Percentiles rank a stretch among this genome's conserved stretches.
Conservation (phyloP, 1,139 yeast genomes). For the Lipomyces yarrowii region DNA sequence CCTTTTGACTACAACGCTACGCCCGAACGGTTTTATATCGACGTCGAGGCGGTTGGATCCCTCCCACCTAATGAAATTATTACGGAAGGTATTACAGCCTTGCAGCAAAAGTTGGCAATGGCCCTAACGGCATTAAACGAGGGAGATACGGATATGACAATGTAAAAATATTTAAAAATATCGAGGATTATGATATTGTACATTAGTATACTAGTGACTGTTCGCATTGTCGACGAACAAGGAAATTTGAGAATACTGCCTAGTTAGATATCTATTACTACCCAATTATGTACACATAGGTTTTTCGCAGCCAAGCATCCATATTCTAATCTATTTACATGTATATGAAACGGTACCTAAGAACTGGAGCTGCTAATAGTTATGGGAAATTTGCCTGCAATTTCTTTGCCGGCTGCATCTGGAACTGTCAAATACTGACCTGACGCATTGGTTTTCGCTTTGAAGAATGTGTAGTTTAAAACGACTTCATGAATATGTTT, state of each 20-base stretch:
- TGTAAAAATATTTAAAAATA: slow-evolving; percentile 10
- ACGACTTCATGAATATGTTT: slow-evolving; percentile 46
- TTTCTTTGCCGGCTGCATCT: background rate
- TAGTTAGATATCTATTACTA: background rate
- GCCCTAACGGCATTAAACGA: slow-evolving; percentile 79
- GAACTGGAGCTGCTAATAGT: background rate
- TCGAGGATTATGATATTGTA: background rate
- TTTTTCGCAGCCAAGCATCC: background rate
- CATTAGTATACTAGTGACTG: too few relatives aligned
- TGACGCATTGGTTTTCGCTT: slow-evolving; percentile 13
- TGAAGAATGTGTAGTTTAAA: slow-evolving; percentile 28
- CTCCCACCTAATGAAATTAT: slow-evolving; percentile 89
- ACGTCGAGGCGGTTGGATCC: slow-evolving; percentile 89
- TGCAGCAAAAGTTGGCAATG: slow-evolving; percentile 89
- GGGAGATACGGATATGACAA: slow-evolving; percentile 32
- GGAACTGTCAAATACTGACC: slow-evolving; percentile 12
- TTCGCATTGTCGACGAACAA: background rate
- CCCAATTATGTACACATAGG: background rate
- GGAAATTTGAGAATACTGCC: background rate
- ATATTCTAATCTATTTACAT: background rate
- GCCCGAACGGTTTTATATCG: slow-evolving; percentile 79
- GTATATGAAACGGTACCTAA: background rate
- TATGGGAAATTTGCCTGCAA: background rate
- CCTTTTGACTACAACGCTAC: slow-evolving; percentile 82
- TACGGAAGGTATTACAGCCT: slow-evolving; percentile 74